Conservation (phyloP, 2,329 filamentous ascomycete genomes). For the Calonectria leucothoes region DNA sequence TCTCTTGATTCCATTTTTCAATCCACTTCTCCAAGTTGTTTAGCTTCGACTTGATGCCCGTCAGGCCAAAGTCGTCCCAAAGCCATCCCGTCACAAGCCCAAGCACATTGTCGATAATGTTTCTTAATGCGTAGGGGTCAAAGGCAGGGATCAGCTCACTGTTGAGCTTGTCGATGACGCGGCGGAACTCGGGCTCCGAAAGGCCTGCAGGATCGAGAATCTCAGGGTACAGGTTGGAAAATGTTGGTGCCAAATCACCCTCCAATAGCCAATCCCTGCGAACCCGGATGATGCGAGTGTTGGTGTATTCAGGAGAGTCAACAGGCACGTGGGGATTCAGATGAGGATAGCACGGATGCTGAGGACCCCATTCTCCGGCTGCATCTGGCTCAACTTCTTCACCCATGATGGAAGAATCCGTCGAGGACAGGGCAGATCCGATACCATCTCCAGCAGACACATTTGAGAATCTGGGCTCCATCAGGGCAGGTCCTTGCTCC, state of each 20-base stretch:
- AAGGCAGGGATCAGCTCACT: slow-evolving; percentile 80
- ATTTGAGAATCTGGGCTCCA: slow-evolving; percentile 59
- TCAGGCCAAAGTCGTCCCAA: slow-evolving; percentile 90
- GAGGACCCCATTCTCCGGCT: slow-evolving; percentile 89
- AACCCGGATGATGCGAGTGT: slow-evolving; percentile 91
- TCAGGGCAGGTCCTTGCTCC: slow-evolving; percentile 63
- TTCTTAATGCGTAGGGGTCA: slow-evolving; percentile 80
- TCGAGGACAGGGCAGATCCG: slow-evolving; percentile 66
- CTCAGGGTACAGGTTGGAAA: slow-evolving; percentile 95
- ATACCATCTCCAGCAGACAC: slow-evolving; percentile 63
- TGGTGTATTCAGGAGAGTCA: slow-evolving; percentile 77
- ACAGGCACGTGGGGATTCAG: slow-evolving; percentile 90
- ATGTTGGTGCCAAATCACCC: slow-evolving; percentile 91
- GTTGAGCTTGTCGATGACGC: slow-evolving; percentile 85
- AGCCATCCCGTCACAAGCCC: slow-evolving; percentile 91
- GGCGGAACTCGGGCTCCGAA: slow-evolving; percentile 86
- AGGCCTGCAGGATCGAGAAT: slow-evolving; percentile 88
- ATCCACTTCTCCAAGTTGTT: slow-evolving; percentile 82
- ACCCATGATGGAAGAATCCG: slow-evolving; percentile 71
- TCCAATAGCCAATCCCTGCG: slow-evolving; percentile 90
- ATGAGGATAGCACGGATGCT: slow-evolving; percentile 95
- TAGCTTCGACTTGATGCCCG: slow-evolving; percentile 78
- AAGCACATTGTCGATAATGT: slow-evolving; percentile 82
- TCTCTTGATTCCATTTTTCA: slow-evolving; percentile 85
- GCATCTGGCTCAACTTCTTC: slow-evolving; percentile 74